Evolutionary conservation across 2,329 filamentous ascomycete genomes (phyloP).

Genomic region (Lasiodiplodia gonubiensis): DNA sequence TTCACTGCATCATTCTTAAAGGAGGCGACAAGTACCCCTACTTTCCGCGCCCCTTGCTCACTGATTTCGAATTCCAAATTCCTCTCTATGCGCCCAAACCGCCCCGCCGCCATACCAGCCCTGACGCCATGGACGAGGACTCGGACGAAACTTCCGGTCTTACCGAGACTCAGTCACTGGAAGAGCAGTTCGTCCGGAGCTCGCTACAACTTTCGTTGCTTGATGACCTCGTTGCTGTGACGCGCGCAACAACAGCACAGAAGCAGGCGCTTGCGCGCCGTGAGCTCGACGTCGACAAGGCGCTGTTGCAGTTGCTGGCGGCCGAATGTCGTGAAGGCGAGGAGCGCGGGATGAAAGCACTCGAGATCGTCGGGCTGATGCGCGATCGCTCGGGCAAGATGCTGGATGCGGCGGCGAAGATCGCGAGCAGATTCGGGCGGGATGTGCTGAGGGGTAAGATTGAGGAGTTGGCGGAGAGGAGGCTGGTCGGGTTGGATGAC

Average conservation of each 20-base stretch:
- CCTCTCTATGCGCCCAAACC: conserved; percentile 64
- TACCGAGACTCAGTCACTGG: conserved; percentile 68
- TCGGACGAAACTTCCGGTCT: conserved; percentile 35
- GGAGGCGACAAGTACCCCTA: conserved; percentile 92
- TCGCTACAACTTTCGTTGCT: conserved; percentile 75
- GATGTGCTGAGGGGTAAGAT: conserved; percentile 89
- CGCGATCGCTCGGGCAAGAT: conserved; percentile 83
- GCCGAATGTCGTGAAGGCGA: conserved; percentile 91
- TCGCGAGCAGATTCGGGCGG: conserved; percentile 83
- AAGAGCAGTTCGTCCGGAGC: conserved; percentile 81
- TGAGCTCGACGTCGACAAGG: conserved; percentile 88
- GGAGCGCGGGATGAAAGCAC: conserved; percentile 89
- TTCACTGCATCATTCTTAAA: conserved; percentile 99
- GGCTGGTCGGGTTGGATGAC: conserved; percentile 66
- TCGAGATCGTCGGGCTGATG: conserved; percentile 89
- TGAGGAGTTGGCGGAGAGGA: conserved; percentile 76
- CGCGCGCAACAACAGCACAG: conserved; percentile 68
- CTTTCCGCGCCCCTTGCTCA: conserved; percentile 86
- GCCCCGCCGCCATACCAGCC: conserved; percentile 49
- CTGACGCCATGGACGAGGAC: conserved; percentile 41
- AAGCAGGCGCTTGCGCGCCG: conserved; percentile 70
- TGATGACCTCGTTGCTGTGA: conserved; percentile 73
- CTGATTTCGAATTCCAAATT: conserved; percentile 90
- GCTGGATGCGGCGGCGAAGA: conserved; percentile 87
- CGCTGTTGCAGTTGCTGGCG: conserved; percentile 84